These are phyloP conservation scores for Russula sp. DNA, from an alignment of 768 basidiomycete genomes.

Conservation along the genomic window DNA sequence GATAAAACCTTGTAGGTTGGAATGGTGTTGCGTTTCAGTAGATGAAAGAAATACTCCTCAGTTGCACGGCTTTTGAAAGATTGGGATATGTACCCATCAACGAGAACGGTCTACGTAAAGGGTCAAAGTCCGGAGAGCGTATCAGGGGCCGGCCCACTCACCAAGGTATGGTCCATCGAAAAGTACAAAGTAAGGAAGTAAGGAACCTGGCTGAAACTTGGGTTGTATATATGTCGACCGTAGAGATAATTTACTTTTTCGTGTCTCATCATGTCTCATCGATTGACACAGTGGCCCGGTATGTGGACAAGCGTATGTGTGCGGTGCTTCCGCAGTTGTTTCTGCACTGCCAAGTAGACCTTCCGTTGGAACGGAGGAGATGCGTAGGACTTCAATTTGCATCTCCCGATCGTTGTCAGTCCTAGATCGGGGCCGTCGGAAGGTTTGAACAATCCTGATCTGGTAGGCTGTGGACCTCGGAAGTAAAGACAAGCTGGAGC, in stretches of 20 bases:
- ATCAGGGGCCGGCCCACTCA: neutral
- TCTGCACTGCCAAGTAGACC: neutral
- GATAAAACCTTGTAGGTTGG: neutral
- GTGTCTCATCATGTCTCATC: neutral
- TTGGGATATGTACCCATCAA: conserved; percentile 11
- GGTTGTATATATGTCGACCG: neutral
- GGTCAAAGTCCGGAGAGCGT: neutral
- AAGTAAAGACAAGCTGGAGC: neutral
- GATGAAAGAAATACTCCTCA: neutral
- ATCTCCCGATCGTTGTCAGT: neutral
- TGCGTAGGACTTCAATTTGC: neutral
- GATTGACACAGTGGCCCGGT: neutral
- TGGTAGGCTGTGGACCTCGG: neutral
- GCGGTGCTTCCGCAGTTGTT: neutral
- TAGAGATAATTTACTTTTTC: neutral
- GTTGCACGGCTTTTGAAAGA: neutral
- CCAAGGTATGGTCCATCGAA: neutral
- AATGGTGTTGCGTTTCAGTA: neutral
- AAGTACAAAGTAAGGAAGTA: neutral
- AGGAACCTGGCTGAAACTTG: neutral
- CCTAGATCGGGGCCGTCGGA: neutral
- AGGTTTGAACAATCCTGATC: neutral
- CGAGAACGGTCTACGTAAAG: neutral
- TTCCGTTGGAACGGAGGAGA: neutral
- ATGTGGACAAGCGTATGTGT: neutral